A percentile compares a stretch with the other conserved stretches of the same genome.
These are phyloP conservation scores for Pythium apleroticum DNA, from an alignment of 352 stramenopile species.

Conservation along the genomic window DNA sequence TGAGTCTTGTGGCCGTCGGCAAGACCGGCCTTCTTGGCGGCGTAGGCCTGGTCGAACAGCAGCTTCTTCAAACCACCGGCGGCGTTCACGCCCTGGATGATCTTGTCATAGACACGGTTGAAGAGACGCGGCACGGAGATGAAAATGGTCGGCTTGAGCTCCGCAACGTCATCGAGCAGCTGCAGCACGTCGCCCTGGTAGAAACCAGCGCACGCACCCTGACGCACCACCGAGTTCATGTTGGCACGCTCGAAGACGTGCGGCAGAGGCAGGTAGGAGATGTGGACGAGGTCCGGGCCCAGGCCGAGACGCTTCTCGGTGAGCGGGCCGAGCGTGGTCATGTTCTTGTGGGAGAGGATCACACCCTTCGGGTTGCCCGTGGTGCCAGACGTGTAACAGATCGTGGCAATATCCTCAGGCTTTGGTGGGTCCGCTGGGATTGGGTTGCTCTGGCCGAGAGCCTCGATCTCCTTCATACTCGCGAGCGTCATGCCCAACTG, in stretches of 20 bases:
- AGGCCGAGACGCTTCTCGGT: conserved; percentile 36
- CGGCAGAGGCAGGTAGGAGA: conserved; percentile 96
- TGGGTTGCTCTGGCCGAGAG: conserved; percentile 36
- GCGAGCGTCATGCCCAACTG: conserved; percentile 40
- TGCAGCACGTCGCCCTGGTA: conserved; percentile 88
- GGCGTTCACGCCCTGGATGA: conserved; percentile 70
- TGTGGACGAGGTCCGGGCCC: conserved; percentile 78
- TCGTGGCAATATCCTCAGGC: conserved; percentile 88
- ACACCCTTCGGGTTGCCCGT: conserved; percentile 96
- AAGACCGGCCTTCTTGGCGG: conserved; percentile 53
- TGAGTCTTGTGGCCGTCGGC: conserved; percentile 60
- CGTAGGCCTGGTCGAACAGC: conserved; percentile 67
- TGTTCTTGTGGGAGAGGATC: conserved; percentile 90
- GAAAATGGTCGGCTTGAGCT: conserved; percentile 92
- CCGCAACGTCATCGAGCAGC: conserved; percentile 94
- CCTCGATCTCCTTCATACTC: conserved; percentile 44
- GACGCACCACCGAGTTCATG: conserved; percentile 80
- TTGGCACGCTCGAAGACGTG: conserved; percentile 97
- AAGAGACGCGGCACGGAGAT: conserved; percentile 93
- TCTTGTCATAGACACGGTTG: conserved; percentile 97
- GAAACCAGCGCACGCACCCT: conserved; percentile 70
- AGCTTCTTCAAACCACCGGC: conserved; percentile 62
- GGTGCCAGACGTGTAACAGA: conserved; percentile 96
- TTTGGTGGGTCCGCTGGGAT: conserved; percentile 48
- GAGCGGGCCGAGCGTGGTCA: conserved; percentile 31